These are phyloP conservation scores for Cyclotella atomus DNA, from an alignment of 108 stramenopile species.

Conservation along the genomic window DNA sequence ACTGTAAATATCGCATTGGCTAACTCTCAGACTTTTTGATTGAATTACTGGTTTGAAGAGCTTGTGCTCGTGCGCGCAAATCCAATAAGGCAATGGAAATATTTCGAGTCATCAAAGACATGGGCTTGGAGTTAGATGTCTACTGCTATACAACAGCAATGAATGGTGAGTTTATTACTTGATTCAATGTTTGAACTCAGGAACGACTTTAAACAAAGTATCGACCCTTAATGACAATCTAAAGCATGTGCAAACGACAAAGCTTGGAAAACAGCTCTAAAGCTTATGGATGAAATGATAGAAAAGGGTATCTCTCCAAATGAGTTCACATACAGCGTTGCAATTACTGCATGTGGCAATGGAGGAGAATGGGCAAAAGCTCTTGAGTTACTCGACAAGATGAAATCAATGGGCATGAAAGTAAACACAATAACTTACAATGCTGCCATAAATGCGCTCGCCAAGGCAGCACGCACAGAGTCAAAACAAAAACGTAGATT, in stretches of 20 bases:
- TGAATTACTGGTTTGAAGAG: constrained; percentile 51
- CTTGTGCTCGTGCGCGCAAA: constrained; percentile 69
- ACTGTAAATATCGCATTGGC: too few relatives aligned
- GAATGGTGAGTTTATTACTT: constrained; percentile 44
- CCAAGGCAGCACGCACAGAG: constrained; percentile 57
- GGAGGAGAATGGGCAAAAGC: constrained; percentile 77
- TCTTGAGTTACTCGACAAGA: constrained; percentile 66
- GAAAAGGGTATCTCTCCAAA: constrained; percentile 63
- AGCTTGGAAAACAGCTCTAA: constrained; percentile 66
- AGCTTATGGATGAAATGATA: constrained; percentile 79
- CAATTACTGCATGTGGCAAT: constrained; percentile 81
- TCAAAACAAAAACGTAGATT: constrained; percentile 39
- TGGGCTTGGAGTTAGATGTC: constrained; percentile 63
- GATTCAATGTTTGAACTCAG: background rate
- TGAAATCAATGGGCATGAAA: constrained; percentile 61
- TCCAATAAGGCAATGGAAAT: constrained; percentile 65
- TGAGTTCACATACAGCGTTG: constrained; percentile 64
- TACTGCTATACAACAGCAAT: constrained; percentile 84
- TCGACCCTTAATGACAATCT: constrained; percentile 2
- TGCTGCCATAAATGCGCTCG: constrained; percentile 72
- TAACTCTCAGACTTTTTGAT: too few relatives aligned
- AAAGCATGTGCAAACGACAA: constrained; percentile 71
- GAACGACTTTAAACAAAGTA: background rate
- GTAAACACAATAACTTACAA: constrained; percentile 85
- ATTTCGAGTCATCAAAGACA: constrained; percentile 64